A percentile compares a stretch with the other conserved stretches of the same genome.
These are phyloP conservation scores for Epithele typhae DNA, from an alignment of 768 basidiomycete species.

Conservation along the genomic window DNA sequence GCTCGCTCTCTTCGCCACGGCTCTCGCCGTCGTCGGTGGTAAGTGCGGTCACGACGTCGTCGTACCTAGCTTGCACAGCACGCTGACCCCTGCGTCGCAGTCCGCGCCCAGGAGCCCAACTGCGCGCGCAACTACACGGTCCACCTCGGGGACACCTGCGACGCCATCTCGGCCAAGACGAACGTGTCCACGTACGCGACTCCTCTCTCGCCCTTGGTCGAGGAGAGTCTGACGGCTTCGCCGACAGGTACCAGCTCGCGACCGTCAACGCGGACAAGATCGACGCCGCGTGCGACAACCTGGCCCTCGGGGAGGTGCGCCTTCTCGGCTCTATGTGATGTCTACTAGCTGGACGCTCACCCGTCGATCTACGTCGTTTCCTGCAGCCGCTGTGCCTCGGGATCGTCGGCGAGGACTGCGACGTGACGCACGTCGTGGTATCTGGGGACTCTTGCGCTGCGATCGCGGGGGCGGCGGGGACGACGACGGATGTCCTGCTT, in stretches of 20 bases:
- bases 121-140: slow-evolving; percentile 56
- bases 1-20: no score
- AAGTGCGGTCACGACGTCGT: no score
- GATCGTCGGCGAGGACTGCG: slow-evolving; percentile 50
- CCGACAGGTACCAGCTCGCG: no score
- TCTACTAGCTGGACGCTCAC: no score
- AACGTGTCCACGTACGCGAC: slow-evolving; percentile 32
- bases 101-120: slow-evolving; percentile 15
- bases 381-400: slow-evolving; percentile 52
- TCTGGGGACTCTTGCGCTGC: slow-evolving; percentile 46
- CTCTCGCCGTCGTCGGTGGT: no score
- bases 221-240: no score
- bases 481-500: slow-evolving; percentile 42
- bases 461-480: slow-evolving; percentile 38
- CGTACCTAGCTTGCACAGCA: no score
- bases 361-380: neutral
- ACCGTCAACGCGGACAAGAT: slow-evolving; percentile 44
- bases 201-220: no score
- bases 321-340: no score
- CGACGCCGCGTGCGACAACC: slow-evolving; percentile 52
- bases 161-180: slow-evolving; percentile 44
- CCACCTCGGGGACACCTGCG: slow-evolving; percentile 48
- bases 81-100: neutral
- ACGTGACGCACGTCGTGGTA: slow-evolving; percentile 41
- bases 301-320: slow-evolving; percentile 45